Base-by-base conservation (phyloP, 176 grass and related monocot species). In the Aegilops bicornis region DNA sequence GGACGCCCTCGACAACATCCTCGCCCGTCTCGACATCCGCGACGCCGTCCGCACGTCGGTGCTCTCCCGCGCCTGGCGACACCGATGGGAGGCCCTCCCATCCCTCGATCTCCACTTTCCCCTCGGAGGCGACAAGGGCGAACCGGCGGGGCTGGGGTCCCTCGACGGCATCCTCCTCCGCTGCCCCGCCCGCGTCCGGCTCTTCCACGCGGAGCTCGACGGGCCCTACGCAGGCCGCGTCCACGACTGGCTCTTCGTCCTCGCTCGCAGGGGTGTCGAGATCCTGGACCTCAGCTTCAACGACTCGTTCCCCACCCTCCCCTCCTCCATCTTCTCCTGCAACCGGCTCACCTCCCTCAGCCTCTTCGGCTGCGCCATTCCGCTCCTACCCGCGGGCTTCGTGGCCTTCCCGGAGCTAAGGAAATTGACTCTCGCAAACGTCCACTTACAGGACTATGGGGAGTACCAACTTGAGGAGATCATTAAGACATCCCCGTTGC, bases 381-480 rank as follows among this genome's bases (percentile, higher is more conserved):
- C 77, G 27, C 85, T 37, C 17, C 76, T 86, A 3, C 84, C 76
- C 1, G 17, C 11, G 0, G 50, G 39, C 8, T 79, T 71, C 19
- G 76, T 31, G 64, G 65, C 67, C 12, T 80, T 87, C 59, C 85
- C 67, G 4, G 5, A 20, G 37, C 54, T 87, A 3, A 86, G 11
- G n/a, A 56, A 27, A 29, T 39, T 87, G 13, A 73, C 0, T 3
- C 77, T 87, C 1, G 5, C 0, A 8, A 62, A 27, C 30, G 77
- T 80, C 13, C 20, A 17, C 22, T 73, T 87, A 31, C 27, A 62
- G 14, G 66, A 63, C 54, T 25, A 80, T 1, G 77, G 77, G 54
- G 85, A 87, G 67, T 73, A 80, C 54, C 67, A 80, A 33, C 66
- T 86, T 56, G 85, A 80, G 54, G 54, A 80, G 54, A 87, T 87